Percentiles rank a stretch among this genome's conserved stretches.
Evolutionary conservation across 768 basidiomycete species (phyloP).

Genomic region (Asterophora parasitica): DNA sequence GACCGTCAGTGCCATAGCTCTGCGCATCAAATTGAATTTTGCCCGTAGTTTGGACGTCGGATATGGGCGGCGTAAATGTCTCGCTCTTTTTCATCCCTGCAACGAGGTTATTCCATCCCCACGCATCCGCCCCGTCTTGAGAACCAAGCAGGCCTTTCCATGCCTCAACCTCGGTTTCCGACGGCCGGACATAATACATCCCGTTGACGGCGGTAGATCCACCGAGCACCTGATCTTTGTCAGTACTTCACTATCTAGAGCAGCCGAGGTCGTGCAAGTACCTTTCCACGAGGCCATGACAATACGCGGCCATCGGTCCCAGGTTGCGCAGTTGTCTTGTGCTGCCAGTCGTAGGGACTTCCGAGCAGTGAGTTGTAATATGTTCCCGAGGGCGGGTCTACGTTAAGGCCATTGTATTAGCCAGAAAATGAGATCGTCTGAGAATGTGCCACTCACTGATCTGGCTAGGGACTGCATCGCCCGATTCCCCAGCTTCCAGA

Average conservation of each 20-base stretch:
- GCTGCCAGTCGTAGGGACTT: conserved; percentile 51
- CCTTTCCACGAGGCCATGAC: conserved; percentile 60
- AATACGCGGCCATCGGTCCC: conserved; percentile 38
- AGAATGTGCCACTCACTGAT: conserved; percentile 26
- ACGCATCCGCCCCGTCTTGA: conserved; percentile 25
- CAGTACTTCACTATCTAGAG: not conserved
- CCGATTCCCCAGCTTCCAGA: conserved; percentile 41
- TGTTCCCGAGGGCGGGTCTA: conserved; percentile 47
- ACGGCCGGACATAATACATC: conserved; percentile 58
- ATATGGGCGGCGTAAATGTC: conserved; percentile 44
- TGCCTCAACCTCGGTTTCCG: conserved; percentile 39
- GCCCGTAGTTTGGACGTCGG: conserved; percentile 29
- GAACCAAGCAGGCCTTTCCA: conserved; percentile 34
- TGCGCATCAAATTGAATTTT: conserved; percentile 37
- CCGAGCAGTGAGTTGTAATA: conserved; percentile 48
- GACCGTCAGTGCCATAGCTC: conserved; percentile 45
- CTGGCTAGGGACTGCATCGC: conserved; percentile 29
- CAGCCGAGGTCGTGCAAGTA: conserved; percentile 15
- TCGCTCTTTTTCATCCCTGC: conserved; percentile 45
- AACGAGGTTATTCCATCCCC: conserved; percentile 41
- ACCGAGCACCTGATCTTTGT: conserved; percentile 46
- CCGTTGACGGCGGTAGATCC: conserved; percentile 69
- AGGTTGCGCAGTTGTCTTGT: conserved; percentile 43
- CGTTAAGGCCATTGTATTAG: not conserved
- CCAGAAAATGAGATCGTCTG: not conserved